phyloP scores from a whole-genome alignment of 2,329 filamentous ascomycete genomes.

The Byssoonygena ceratinophila region DNA sequence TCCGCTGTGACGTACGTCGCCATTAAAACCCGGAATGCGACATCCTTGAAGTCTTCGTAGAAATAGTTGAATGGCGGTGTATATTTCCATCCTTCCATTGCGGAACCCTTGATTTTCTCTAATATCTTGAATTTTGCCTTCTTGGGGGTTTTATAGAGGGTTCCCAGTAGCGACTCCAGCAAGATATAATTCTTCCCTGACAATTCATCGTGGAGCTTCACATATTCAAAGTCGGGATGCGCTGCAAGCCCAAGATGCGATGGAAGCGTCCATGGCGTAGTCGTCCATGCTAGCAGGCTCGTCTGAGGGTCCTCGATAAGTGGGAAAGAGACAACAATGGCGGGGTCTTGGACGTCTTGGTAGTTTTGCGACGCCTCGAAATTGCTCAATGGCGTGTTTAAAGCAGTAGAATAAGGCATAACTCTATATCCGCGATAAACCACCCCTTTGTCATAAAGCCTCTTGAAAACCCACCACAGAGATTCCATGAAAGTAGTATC shows the following conservation, averaged over 20 bases:
- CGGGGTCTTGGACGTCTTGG: constrained; percentile 83
- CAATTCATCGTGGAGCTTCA: constrained; percentile 74
- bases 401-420: constrained; percentile 87
- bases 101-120: constrained; percentile 66
- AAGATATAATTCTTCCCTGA: constrained; percentile 77
- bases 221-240: constrained; percentile 73
- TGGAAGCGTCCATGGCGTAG: constrained; percentile 77
- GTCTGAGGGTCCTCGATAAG: constrained; percentile 66
- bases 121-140: constrained; percentile 85
- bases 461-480: constrained; percentile 94
- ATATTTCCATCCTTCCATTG: constrained; percentile 83
- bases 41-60: constrained; percentile 75
- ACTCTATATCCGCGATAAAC: constrained; percentile 87
- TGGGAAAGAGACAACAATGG: constrained; percentile 79
- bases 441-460: constrained; percentile 76
- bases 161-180: constrained; percentile 67
- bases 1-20: constrained; percentile 80
- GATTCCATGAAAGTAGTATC: constrained; percentile 92
- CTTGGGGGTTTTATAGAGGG: constrained; percentile 87
- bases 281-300: constrained; percentile 75
- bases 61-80: constrained; percentile 84
- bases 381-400: constrained; percentile 82
- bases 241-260: constrained; percentile 68
- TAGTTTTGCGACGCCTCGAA: constrained; percentile 94
- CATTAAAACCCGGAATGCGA: constrained; percentile 70